Percentiles rank a stretch among this genome's conserved stretches.
Conservation (phyloP, 768 basidiomycete genomes). For the Tylopilus plumbeoviolaceoides region DNA sequence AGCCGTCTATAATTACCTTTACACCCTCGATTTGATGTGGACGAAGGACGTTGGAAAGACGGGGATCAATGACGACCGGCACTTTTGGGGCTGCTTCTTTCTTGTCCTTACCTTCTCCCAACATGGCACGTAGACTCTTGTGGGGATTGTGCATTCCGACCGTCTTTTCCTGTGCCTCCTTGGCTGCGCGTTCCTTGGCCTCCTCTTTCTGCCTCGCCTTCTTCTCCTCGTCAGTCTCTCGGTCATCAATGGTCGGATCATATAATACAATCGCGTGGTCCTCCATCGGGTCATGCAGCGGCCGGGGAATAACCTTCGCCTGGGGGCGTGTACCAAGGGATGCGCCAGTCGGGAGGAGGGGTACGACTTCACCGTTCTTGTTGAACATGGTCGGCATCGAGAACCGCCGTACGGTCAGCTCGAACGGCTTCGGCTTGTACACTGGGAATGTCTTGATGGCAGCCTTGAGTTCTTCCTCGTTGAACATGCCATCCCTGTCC, state of each 20-base stretch:
- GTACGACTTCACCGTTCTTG: conserved; percentile 62
- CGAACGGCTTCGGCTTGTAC: conserved; percentile 77
- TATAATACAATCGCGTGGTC: conserved; percentile 97
- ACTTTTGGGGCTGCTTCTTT: conserved; percentile 72
- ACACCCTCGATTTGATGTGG: conserved; percentile 99
- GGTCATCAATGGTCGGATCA: conserved; percentile 92
- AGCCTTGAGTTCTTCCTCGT: conserved; percentile 58
- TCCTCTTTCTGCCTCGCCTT: conserved; percentile 72
- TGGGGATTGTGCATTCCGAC: conserved; percentile 83
- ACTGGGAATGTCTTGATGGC: conserved; percentile 71
- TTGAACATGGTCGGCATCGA: conserved; percentile 78
- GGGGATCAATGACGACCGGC: conserved; percentile 94
- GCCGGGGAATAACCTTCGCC: conserved; percentile 78
- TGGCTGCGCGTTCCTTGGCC: conserved; percentile 55
- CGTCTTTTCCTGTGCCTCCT: conserved; percentile 66
- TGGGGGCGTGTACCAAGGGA: conserved; percentile 85
- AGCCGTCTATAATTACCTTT: conserved; percentile 54
- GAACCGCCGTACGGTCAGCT: conserved; percentile 60
- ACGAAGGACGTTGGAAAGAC: conserved; percentile 78
- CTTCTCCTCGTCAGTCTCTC: conserved; percentile 85
- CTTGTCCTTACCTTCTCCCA: conserved; percentile 69
- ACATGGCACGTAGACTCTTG: conserved; percentile 77
- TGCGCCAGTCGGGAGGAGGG: conserved; percentile 54
- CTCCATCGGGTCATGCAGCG: conserved; percentile 95
- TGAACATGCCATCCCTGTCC: conserved; percentile 56